Percentiles rank a stretch among this genome's conserved stretches.
These are phyloP conservation scores for Trametes villosa DNA, from an alignment of 768 basidiomycete genomes.

Conservation along the genomic window DNA sequence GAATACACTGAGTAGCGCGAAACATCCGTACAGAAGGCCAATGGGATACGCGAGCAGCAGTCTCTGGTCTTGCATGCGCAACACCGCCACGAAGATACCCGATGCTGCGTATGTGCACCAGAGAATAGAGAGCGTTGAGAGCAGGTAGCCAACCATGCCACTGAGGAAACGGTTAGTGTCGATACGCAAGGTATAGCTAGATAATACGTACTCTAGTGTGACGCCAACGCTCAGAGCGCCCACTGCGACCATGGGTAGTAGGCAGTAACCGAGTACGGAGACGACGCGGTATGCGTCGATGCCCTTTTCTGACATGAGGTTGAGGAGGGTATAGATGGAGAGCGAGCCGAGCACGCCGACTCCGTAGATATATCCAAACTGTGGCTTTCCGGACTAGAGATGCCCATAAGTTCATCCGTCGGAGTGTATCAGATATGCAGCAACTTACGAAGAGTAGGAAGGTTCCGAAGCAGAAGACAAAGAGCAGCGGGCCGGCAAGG, in stretches of 20 bases:
- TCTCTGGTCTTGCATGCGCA: conserved; percentile 95
- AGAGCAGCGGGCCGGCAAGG: conserved; percentile 93
- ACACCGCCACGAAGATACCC: conserved; percentile 92
- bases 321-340: conserved; percentile 92
- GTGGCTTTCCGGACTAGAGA: conserved; percentile 91
- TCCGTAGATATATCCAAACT: conserved; percentile 99
- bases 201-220: conserved; percentile 77
- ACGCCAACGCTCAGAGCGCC: conserved; percentile 86
- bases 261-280: conserved; percentile 94
- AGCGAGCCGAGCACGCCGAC: conserved; percentile 93
- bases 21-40: conserved; percentile 91
- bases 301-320: conserved; percentile 93
- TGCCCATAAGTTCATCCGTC: not conserved
- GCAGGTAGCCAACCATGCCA: conserved; percentile 81
- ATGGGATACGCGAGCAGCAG: conserved; percentile 96
- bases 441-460: conserved; percentile 86
- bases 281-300: conserved; percentile 96
- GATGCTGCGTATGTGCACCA: conserved; percentile 99
- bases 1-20: conserved; percentile 92
- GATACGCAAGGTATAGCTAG: conserved; percentile 1
- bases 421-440: not conserved
- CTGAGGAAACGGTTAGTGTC: conserved; percentile 43
- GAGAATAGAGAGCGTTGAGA: conserved; percentile 80
- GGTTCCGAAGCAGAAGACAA: conserved; percentile 93
- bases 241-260: conserved; percentile 95